These are phyloP conservation scores for Pseudisothecium myosuroides DNA, from an alignment of 225 moss, liverwort and hornwort species.

Conservation along the genomic window DNA sequence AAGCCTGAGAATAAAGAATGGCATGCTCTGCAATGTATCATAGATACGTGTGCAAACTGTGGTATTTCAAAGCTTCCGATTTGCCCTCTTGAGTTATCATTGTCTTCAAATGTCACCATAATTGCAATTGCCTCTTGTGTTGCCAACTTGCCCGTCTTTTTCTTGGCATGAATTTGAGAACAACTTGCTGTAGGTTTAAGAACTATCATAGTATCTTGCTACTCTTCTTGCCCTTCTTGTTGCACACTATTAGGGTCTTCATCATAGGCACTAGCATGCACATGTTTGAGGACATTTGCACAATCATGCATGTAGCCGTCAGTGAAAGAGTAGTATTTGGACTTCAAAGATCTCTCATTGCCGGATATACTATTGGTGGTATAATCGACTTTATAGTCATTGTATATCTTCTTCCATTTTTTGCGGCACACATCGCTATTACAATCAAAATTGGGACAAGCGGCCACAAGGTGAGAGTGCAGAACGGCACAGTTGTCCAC, in stretches of 20 bases:
- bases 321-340: not conserved
- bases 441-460: not conserved
- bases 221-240: rapidly evolving
- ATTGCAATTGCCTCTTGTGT: rapidly evolving
- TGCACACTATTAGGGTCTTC: not conserved
- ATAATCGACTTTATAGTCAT: not conserved
- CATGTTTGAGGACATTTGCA: not conserved
- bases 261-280: not conserved
- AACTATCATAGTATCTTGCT: rapidly evolving
- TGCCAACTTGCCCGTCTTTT: not conserved
- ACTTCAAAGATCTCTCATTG: not conserved
- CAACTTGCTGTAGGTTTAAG: not conserved
- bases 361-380: rapidly evolving
- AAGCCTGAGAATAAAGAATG: too few species aligned
- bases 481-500: rapidly evolving
- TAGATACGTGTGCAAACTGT: too few species aligned
- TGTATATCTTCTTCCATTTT: not conserved
- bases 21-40: too few species aligned
- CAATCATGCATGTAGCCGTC: not conserved
- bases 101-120: too few species aligned
- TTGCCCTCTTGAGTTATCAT: too few species aligned
- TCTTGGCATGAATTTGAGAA: rapidly evolving
- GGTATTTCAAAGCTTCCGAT: too few species aligned
- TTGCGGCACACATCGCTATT: not conserved
- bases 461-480: not conserved